Conservation (phyloP, 176 grass and related monocot species). For the Juncus effusus region DNA sequence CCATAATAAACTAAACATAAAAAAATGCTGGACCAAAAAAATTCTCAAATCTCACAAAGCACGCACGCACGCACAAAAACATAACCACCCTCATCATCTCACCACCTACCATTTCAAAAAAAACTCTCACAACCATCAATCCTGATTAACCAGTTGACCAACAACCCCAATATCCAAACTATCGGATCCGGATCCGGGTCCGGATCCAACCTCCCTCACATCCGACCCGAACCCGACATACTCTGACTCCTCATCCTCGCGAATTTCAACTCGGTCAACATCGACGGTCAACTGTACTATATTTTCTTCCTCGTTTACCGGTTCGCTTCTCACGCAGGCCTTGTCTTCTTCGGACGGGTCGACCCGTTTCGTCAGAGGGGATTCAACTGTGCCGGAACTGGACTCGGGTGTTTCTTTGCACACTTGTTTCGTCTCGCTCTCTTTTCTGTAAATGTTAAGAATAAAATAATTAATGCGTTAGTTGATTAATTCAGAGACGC, state of each 20-base stretch:
- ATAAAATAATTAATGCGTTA: background rate
- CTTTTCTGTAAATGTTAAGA: constrained; percentile 52
- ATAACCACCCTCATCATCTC: no score
- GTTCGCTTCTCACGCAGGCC: constrained; percentile 59
- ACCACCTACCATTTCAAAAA: constrained; percentile 5
- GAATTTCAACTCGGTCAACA: constrained; percentile 62
- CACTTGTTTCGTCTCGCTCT: constrained; percentile 67
- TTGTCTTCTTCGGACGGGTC: constrained; percentile 74
- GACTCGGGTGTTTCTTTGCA: constrained; percentile 71
- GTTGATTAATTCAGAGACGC: no score
- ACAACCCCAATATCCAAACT: constrained; percentile 88
- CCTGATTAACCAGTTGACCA: constrained; percentile 32
- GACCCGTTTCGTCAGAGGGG: constrained; percentile 48
- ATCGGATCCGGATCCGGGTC: constrained; percentile 32
- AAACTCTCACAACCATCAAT: constrained; percentile 17
- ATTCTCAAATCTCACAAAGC: no score
- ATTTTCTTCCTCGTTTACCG: constrained; percentile 34
- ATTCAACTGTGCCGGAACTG: constrained; percentile 33
- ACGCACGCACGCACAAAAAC: no score
- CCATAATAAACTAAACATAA: no score
- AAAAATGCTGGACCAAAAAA: no score
- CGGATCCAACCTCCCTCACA: constrained; percentile 52
- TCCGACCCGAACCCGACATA: constrained; percentile 61
- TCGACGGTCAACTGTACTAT: constrained; percentile 39
- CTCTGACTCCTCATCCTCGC: constrained; percentile 45